Evolutionary conservation across 441 rosid species (phyloP), one percentile per base, ranked within the genome.

Genomic region (Erysimum pusillum): DNA sequence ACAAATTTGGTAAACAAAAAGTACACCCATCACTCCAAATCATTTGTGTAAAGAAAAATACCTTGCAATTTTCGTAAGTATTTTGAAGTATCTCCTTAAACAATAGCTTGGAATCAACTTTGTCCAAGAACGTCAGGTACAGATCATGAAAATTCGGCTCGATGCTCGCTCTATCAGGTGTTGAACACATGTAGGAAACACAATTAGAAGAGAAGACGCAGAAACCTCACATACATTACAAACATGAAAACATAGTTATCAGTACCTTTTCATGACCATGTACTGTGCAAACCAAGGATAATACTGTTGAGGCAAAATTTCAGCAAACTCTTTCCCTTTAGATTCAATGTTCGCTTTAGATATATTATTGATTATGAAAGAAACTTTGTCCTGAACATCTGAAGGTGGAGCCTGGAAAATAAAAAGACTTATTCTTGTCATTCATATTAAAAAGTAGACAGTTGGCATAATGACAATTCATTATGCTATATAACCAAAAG

Each of bases 51-150:
- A 18, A 45, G 51, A 35, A 67, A 83, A 13, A 44, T 65, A 96
- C 99, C 99, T 92, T 96, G 98, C 99, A 96, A 71, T 96, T 96
- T 81, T 94, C 99, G 62, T 96, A 96, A n/a, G 93, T 85, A 76
- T 94, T 92, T 83, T 89, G 96, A 69, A 96, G 83, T 71, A 96
- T 94, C 87, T 92, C 98, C 85, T 86, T 91, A 79, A 83, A 89
- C 79, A 94, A 84, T 79, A 89, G 88, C 88, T 94, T 96, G 69
- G 90, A 89, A 82, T 83, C 88, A 71, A 92, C 87, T 84, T 92
- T 96, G 73, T 96, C 98, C 78, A 96, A 84, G 80, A 96, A 96
- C 83, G 94, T 96, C 81, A 96, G 87, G 87, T 96, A 96, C 84
- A 96, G 73, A 66, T 96, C 98, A 63, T 96, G 99, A 82, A 96